Conservation (phyloP, 2,329 filamentous ascomycete species). For the Lasiodiplodia gonubiensis region DNA sequence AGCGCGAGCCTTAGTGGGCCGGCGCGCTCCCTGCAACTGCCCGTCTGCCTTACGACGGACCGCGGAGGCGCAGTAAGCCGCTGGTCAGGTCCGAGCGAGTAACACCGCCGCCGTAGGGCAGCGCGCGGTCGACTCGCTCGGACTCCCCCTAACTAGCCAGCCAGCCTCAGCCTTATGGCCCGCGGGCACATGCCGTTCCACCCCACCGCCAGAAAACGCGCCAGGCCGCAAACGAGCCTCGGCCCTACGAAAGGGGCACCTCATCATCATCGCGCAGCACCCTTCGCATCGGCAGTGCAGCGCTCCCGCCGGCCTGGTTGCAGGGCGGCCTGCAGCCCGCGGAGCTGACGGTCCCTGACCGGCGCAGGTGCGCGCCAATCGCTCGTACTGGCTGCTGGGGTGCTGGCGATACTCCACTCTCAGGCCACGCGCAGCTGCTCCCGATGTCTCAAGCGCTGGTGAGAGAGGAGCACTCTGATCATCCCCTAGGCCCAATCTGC, state of each 20-base stretch:
- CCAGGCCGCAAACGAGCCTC: slow-evolving; percentile 19
- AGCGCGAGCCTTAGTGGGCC: slow-evolving; percentile 3
- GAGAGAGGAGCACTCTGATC: slow-evolving; percentile 8
- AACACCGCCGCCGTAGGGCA: slow-evolving; percentile 13
- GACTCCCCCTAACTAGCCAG: slow-evolving; percentile 6
- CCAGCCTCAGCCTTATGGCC: slow-evolving; percentile 24
- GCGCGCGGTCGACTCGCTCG: slow-evolving; percentile 9
- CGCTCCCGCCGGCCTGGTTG: slow-evolving; percentile 19
- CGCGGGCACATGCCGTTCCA: slow-evolving; percentile 4
- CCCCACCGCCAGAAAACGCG: slow-evolving; percentile 19
- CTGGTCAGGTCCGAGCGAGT: slow-evolving; percentile 13
- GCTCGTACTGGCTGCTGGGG: slow-evolving; percentile 5
- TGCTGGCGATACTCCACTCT: slow-evolving; percentile 23
- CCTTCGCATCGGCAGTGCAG: not conserved
- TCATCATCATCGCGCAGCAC: slow-evolving; percentile 5
- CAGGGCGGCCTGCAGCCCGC: slow-evolving; percentile 6
- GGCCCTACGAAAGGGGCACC: slow-evolving; percentile 25
- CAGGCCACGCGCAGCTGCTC: slow-evolving; percentile 19
- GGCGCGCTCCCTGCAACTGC: slow-evolving; percentile 13
- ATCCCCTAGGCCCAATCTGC: slow-evolving; percentile 21
- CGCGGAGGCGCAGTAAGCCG: slow-evolving; percentile 19
- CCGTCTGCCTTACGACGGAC: slow-evolving; percentile 14
- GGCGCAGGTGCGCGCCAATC: slow-evolving; percentile 3
- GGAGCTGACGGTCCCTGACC: slow-evolving; percentile 17
- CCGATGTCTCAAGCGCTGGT: slow-evolving; percentile 21